Conservation (phyloP, 192 early-diverging fungal species). For the Podila verticillata region DNA sequence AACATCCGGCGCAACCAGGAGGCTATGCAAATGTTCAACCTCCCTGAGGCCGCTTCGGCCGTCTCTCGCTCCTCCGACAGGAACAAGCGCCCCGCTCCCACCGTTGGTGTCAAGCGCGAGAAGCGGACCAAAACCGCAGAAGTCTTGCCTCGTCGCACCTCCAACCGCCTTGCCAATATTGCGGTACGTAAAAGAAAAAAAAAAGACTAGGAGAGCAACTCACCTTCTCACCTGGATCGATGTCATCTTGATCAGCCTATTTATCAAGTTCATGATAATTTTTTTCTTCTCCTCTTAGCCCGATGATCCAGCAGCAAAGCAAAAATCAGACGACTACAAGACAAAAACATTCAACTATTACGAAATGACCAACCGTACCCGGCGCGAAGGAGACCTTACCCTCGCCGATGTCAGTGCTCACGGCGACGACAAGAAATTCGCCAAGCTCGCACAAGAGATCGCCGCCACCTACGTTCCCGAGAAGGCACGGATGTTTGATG, state of each 20-base stretch:
- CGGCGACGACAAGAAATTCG: slow-evolving; percentile 22
- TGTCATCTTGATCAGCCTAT: background rate
- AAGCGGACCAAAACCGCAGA: slow-evolving; percentile 28
- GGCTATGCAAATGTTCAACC: slow-evolving; percentile 36
- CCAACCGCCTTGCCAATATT: slow-evolving; percentile 27
- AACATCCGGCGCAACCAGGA: slow-evolving; percentile 55
- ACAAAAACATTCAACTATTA: background rate
- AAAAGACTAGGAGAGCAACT: too few species aligned
- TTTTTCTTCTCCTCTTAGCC: background rate
- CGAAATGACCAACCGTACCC: background rate
- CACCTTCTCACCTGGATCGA: background rate
- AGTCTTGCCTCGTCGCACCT: slow-evolving; percentile 18
- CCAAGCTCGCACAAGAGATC: slow-evolving; percentile 14
- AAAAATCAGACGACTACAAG: slow-evolving; percentile 18
- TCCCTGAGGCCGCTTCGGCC: slow-evolving; percentile 26
- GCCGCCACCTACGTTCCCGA: slow-evolving; percentile 47
- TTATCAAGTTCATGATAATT: background rate
- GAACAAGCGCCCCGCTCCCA: slow-evolving; percentile 21
- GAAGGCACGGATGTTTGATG: slow-evolving; percentile 33
- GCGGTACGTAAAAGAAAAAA: slow-evolving; percentile 2
- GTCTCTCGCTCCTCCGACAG: slow-evolving; percentile 4
- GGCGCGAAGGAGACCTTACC: slow-evolving; percentile 22
- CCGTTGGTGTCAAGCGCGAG: slow-evolving; percentile 20
- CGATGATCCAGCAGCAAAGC: slow-evolving; percentile 2
- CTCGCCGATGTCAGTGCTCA: slow-evolving; percentile 31